Conservation (phyloP, 2,329 filamentous ascomycete species). For the Pseudopyrenochaeta lycopersici region DNA sequence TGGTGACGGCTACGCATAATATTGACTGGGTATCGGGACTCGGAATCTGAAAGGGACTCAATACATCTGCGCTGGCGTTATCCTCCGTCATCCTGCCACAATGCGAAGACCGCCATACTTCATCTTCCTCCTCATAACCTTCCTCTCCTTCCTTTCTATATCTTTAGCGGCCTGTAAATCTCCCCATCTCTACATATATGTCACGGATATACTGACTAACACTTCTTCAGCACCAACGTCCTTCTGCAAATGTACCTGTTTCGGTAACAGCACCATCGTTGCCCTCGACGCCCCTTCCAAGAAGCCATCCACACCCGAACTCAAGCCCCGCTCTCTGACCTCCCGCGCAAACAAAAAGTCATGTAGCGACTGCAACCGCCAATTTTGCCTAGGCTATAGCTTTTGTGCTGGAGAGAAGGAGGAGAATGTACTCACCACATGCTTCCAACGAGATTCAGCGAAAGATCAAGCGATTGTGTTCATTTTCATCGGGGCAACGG, state of each 20-base stretch:
- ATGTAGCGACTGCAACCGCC: constrained; percentile 73
- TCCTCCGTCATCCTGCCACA: not conserved
- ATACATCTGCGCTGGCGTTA: not conserved
- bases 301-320: constrained; percentile 28
- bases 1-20: constrained; percentile 2
- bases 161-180: constrained; percentile 56
- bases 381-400: constrained; percentile 71
- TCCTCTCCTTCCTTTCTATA: constrained; percentile 48
- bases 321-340: constrained; percentile 17
- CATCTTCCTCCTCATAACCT: constrained; percentile 33
- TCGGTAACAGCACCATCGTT: constrained; percentile 73
- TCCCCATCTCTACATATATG: not conserved
- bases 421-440: constrained; percentile 71
- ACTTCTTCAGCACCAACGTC: constrained; percentile 61
- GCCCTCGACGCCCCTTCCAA: constrained; percentile 62
- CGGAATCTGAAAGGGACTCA: no score
- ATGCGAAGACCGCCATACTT: constrained; percentile 35
- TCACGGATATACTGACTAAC: not conserved
- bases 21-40: not conserved
- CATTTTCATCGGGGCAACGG: constrained; percentile 71
- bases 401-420: constrained; percentile 69
- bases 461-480: constrained; percentile 73
- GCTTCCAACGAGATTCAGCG: constrained; percentile 73
- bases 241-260: constrained; percentile 78
- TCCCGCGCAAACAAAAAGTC: constrained; percentile 53